Percentiles rank a stretch among this genome's conserved stretches.
Evolutionary conservation across 352 stramenopile species (phyloP).

Genomic region (Peronospora farinosa): DNA sequence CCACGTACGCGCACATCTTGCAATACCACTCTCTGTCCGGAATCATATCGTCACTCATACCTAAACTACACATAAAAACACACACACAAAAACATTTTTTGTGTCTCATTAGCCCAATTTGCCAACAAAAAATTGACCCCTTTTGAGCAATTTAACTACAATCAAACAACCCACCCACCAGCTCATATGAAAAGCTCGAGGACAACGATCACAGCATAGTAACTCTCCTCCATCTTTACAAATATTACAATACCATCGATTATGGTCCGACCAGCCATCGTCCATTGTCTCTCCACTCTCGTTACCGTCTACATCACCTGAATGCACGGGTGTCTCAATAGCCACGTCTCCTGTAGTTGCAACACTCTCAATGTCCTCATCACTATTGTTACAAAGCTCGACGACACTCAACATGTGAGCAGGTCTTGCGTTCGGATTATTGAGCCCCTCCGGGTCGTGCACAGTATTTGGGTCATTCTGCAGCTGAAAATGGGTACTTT

Average conservation of each 20-base stretch:
- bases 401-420: slow-evolving; percentile 74
- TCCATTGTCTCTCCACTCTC: slow-evolving; percentile 44
- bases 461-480: background rate
- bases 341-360: slow-evolving; percentile 25
- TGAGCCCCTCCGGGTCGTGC: slow-evolving; percentile 1
- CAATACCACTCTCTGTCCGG: slow-evolving; percentile 84
- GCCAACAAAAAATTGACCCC: no score
- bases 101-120: slow-evolving; percentile 1
- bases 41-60: slow-evolving; percentile 70
- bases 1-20: slow-evolving; percentile 80
- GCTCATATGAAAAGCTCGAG: slow-evolving; percentile 89
- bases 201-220: slow-evolving; percentile 89
- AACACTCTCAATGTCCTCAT: slow-evolving; percentile 37
- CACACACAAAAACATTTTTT: background rate
- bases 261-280: slow-evolving; percentile 80
- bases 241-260: slow-evolving; percentile 88
- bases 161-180: slow-evolving; percentile 44
- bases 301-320: slow-evolving; percentile 32
- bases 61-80: slow-evolving; percentile 42
- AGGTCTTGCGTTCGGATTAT: slow-evolving; percentile 11
- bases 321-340: slow-evolving; percentile 31
- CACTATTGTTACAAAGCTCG: slow-evolving; percentile 62
- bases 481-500: background rate
- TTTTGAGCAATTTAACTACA: no score
- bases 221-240: slow-evolving; percentile 86